These are phyloP conservation scores for Yamadazyma buinensis DNA, from an alignment of 1,139 yeast genomes.

Conservation along the genomic window DNA sequence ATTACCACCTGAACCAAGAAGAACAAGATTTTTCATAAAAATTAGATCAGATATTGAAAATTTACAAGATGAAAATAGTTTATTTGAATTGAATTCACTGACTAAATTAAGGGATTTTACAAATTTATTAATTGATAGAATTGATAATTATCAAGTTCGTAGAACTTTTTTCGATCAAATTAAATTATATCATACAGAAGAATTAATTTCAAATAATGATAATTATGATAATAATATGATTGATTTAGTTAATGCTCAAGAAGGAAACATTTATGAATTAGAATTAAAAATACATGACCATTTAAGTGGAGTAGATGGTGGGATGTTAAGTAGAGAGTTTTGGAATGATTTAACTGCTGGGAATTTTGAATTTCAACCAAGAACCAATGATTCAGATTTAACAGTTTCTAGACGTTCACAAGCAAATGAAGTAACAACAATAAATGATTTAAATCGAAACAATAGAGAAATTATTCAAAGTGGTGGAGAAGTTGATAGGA, in stretches of 20 bases:
- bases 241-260: not conserved
- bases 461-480: not conserved
- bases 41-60: constrained; percentile 17
- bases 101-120: constrained; percentile 24
- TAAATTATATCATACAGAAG: constrained; percentile 14
- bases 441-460: not conserved
- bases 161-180: constrained; percentile 31
- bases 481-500: not conserved
- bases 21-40: constrained; percentile 11
- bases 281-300: constrained; percentile 13
- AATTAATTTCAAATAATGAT: constrained; percentile 9
- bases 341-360: constrained; percentile 25
- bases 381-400: constrained; percentile 5
- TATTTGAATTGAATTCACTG: constrained; percentile 21
- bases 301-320: constrained; percentile 20
- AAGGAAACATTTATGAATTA: constrained; percentile 12
- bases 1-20: not conserved
- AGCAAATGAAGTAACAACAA: not conserved
- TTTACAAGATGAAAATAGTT: constrained; percentile 19
- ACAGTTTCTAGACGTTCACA: not conserved
- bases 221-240: constrained; percentile 6
- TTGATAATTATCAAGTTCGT: constrained; percentile 22
- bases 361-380: constrained; percentile 22
- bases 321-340: constrained; percentile 26
- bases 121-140: constrained; percentile 19